phyloP scores from a whole-genome alignment of 768 basidiomycete genomes.

The Podaxis pistillaris region DNA sequence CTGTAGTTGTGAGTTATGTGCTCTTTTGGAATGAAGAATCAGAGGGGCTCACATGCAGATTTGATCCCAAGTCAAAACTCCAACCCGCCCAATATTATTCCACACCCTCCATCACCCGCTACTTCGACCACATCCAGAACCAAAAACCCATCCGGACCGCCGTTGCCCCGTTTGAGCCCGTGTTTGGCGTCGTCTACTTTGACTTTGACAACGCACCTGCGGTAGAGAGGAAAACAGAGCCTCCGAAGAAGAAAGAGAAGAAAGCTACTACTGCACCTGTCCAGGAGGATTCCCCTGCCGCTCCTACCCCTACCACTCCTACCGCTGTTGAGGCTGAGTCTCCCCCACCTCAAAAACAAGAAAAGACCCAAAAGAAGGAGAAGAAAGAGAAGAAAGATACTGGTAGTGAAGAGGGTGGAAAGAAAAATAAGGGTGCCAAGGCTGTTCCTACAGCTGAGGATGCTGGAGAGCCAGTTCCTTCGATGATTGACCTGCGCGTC shows the following conservation, averaged over 20 bases:
- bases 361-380: constrained; percentile 46
- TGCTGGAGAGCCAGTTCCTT: constrained; percentile 81
- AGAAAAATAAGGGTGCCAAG: constrained; percentile 43
- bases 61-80: constrained; percentile 55
- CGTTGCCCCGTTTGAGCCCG: constrained; percentile 46
- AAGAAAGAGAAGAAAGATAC: constrained; percentile 57
- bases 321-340: constrained; percentile 18
- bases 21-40: background rate
- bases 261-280: constrained; percentile 31
- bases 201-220: constrained; percentile 77
- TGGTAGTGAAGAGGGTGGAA: constrained; percentile 29
- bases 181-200: constrained; percentile 59
- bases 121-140: constrained; percentile 93
- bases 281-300: constrained; percentile 24
- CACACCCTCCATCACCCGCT: constrained; percentile 82
- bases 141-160: constrained; percentile 58
- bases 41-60: background rate
- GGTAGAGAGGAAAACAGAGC: constrained; percentile 67
- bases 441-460: constrained; percentile 52
- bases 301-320: background rate
- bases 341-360: constrained; percentile 15
- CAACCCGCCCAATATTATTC: constrained; percentile 73
- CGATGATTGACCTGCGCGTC: constrained; percentile 96
- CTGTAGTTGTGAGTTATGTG: constrained; percentile 60
- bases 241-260: constrained; percentile 80